These are phyloP conservation scores for Rossbeevera mucosa DNA, from an alignment of 768 basidiomycete species.

Conservation along the genomic window DNA sequence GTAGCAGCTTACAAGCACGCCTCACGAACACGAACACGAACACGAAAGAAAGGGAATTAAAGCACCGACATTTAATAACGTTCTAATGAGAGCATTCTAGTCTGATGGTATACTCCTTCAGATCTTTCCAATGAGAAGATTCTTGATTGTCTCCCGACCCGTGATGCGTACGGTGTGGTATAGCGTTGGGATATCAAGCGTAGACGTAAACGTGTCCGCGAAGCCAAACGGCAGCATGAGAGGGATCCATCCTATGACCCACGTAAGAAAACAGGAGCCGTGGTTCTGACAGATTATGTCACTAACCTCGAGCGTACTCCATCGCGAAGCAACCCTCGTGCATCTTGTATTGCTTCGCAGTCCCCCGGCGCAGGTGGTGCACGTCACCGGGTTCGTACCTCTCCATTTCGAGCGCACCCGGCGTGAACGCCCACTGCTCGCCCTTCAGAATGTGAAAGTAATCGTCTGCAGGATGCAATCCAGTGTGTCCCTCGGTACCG, in stretches of 20 bases:
- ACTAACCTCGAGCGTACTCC: slow-evolving; percentile 85
- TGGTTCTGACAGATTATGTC: slow-evolving; percentile 13
- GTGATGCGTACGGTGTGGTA: slow-evolving; percentile 76
- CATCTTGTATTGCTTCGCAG: slow-evolving; percentile 97
- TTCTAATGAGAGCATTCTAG: background rate
- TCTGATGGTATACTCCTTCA: slow-evolving; percentile 28
- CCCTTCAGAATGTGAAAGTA: slow-evolving; percentile 95
- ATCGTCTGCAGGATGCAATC: slow-evolving; percentile 93
- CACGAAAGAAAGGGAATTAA: background rate
- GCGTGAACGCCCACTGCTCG: slow-evolving; percentile 89
- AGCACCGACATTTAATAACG: background rate
- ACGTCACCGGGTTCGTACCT: slow-evolving; percentile 79
- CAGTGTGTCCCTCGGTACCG: slow-evolving; percentile 95
- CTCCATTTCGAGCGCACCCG: slow-evolving; percentile 83
- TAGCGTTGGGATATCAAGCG: slow-evolving; percentile 80
- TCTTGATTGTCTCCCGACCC: slow-evolving; percentile 76
- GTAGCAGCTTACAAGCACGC: background rate
- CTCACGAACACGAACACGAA: background rate
- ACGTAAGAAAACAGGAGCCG: background rate
- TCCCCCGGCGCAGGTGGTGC: slow-evolving; percentile 77
- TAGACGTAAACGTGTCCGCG: slow-evolving; percentile 80
- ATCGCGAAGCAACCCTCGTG: slow-evolving; percentile 93
- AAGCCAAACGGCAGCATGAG: slow-evolving; percentile 94
- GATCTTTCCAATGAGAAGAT: slow-evolving; percentile 84
- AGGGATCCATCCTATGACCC: slow-evolving; percentile 87